Evolutionary conservation across 257 asterid genomes (phyloP), one percentile per base, ranked within the genome.

Genomic region (Lavandula angustifolia): DNA sequence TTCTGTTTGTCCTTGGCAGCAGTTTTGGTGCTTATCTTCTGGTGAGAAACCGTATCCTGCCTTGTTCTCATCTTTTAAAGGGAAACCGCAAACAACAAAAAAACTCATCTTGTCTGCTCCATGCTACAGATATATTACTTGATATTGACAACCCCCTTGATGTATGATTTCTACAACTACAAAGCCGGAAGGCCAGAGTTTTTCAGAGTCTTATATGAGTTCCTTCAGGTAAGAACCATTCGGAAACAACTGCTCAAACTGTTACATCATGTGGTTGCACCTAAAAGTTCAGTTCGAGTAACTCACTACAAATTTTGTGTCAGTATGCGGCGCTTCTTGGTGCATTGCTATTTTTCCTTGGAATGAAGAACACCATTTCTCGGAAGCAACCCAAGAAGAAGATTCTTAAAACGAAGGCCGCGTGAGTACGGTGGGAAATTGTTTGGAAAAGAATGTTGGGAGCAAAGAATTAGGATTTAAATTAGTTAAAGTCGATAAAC

Each of bases 1-100:
- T 92, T 58, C 75, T 92, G 37, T 92, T 92, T 55, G 90, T 89
- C 59, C 73, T 92, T 57, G 97, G 97, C 65, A 84, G 90, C 87
- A 57, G 75, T 50, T 46, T 82, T 50, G 97, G 97, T 9, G 97
- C 99, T 63, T 68, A 55, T 75, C 75, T 92, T 66, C 82, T 92
- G 95, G 99, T 92, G 54, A 73, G 82, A 49, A 65, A 72, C 72
- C 60, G 34, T 3, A 27, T 46, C 29, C 10, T 33, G 11, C 53
- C 18, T 34, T 42, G 22, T 5, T 38, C 9, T 53, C 5, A 42
- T 54, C 50, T 41, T 35, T 41, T 43, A 38, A 31, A 64, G 17
- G 37, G 14, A 61, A 40, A 46, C 46, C 1, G n/a, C 46, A 40
- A 0, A 32, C 63, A 35, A 62, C 37, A 60, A 33, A 22, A 53